Conservation (phyloP, 306 rosid genomes). For the Gynostemma pentaphyllum region DNA sequence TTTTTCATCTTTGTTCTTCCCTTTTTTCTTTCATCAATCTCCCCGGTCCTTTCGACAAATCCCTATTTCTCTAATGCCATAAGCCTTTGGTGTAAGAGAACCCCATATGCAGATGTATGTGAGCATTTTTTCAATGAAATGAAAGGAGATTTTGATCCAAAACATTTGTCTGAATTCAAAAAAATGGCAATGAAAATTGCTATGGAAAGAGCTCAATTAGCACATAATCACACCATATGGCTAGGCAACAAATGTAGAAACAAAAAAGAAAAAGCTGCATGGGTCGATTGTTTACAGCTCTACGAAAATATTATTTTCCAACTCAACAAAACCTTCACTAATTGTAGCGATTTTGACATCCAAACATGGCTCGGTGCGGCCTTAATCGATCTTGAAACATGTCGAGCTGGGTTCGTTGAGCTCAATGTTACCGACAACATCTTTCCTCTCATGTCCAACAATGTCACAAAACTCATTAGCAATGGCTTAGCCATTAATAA, state of each 20-base stretch:
- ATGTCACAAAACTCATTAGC: not conserved
- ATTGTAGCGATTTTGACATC: too few relatives aligned
- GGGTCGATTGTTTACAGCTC: too few relatives aligned
- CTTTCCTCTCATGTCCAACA: not conserved
- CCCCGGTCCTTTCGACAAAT: not conserved
- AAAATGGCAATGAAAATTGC: not conserved
- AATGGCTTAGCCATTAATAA: constrained; percentile 1
- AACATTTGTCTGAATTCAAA: not conserved
- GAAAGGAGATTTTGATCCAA: too few relatives aligned
- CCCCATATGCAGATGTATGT: not conserved
- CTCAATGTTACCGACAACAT: not conserved
- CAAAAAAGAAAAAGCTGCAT: too few relatives aligned
- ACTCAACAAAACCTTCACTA: constrained; percentile 2
- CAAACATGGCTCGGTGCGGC: too few relatives aligned
- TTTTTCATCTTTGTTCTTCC: not conserved
- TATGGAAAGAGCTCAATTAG: too few relatives aligned
- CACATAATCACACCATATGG: too few relatives aligned
- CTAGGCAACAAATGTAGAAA: too few relatives aligned
- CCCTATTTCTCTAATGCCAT: not conserved
- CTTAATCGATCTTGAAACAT: not conserved
- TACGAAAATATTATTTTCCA: not conserved
- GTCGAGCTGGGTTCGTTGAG: not conserved
- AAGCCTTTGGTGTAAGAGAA: not conserved
- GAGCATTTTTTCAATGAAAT: not conserved
- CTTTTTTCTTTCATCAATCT: too few relatives aligned